Conservation (phyloP, 495 filamentous ascomycete genomes). For the Trichoderma orchidacearum region DNA sequence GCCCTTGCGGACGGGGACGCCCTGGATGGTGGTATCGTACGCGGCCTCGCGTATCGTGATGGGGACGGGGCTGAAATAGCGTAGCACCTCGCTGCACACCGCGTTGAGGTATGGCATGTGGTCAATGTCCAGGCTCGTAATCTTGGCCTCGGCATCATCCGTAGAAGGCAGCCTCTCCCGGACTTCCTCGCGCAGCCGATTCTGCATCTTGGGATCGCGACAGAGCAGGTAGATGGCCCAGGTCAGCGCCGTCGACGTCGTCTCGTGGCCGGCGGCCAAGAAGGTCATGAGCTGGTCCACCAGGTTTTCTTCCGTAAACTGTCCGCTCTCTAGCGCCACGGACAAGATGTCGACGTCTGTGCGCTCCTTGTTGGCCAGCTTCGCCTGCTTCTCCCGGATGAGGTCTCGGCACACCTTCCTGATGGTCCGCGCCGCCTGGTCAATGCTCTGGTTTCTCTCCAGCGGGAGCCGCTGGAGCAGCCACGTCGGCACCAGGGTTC, state of each 20-base stretch:
- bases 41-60: slow-evolving; percentile 49
- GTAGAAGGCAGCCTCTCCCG: slow-evolving; percentile 47
- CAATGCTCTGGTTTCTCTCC: slow-evolving; percentile 49
- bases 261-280: slow-evolving; percentile 82
- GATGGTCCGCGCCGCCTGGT: slow-evolving; percentile 40
- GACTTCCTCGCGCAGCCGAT: slow-evolving; percentile 35
- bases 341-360: slow-evolving; percentile 66
- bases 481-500: slow-evolving; percentile 33
- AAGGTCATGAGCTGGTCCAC: slow-evolving; percentile 94
- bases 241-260: slow-evolving; percentile 41
- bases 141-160: slow-evolving; percentile 20
- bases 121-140: slow-evolving; percentile 40
- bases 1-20: slow-evolving; percentile 38
- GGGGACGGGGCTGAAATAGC: slow-evolving; percentile 32
- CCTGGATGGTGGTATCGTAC: slow-evolving; percentile 51
- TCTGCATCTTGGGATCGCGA: slow-evolving; percentile 32
- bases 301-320: slow-evolving; percentile 67
- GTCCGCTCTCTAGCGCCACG: slow-evolving; percentile 62
- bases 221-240: slow-evolving; percentile 41
- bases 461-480: slow-evolving; percentile 44
- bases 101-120: slow-evolving; percentile 41
- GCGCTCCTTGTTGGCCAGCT: slow-evolving; percentile 37
- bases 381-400: slow-evolving; percentile 53
- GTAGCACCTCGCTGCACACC: slow-evolving; percentile 32
- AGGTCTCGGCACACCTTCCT: slow-evolving; percentile 49